These are phyloP conservation scores for Colletotrichum scovillei DNA, from an alignment of 2,329 filamentous ascomycete species.

Conservation along the genomic window DNA sequence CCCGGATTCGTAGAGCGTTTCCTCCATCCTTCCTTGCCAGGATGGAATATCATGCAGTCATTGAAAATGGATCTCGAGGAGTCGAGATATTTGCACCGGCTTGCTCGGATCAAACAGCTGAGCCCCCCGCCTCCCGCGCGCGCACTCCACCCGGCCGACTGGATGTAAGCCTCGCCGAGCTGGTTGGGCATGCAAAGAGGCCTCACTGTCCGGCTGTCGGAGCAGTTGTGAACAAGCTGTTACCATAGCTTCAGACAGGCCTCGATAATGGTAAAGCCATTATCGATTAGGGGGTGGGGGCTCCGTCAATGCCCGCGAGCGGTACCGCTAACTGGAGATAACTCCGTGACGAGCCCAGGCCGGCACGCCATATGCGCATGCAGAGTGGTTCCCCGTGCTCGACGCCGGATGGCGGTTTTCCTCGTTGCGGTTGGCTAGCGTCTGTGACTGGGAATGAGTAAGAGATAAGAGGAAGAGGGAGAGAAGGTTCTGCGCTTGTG, in stretches of 20 bases:
- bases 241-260: conserved; percentile 28
- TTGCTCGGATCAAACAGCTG: conserved; percentile 4
- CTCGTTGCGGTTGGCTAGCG: background rate
- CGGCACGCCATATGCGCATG: background rate
- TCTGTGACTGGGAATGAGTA: background rate
- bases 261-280: background rate
- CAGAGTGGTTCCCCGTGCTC: background rate
- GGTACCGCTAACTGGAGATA: background rate
- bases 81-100: background rate
- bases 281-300: background rate
- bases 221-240: conserved; percentile 24
- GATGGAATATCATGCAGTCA: conserved; percentile 4
- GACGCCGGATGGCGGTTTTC: background rate
- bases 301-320: background rate
- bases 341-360: background rate
- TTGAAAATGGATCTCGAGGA: background rate
- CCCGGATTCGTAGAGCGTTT: background rate
- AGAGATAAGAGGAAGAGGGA: background rate
- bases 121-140: background rate
- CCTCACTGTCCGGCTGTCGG: background rate
- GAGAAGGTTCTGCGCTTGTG: background rate
- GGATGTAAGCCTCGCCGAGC: background rate
- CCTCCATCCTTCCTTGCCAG: background rate
- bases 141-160: background rate
- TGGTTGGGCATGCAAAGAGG: background rate